Base-by-base conservation (phyloP, 2,329 filamentous ascomycete species). In the Purpureocillium takamizusanense region DNA sequence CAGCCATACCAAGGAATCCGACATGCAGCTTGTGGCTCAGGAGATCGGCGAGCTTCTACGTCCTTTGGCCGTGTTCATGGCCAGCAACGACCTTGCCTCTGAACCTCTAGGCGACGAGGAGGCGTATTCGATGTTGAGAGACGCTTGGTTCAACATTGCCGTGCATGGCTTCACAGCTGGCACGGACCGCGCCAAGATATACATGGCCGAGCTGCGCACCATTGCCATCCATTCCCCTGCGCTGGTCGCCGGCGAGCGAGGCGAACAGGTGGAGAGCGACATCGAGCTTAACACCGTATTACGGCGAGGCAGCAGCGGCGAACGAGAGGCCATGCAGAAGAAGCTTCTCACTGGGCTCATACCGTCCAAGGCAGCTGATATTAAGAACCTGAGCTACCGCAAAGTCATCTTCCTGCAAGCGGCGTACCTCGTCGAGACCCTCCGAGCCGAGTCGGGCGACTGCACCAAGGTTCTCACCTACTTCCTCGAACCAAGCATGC, bases 71-170 rank as follows among this genome's bases (percentile, higher is more conserved):
- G 70, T 88, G 2, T 74, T 98, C 37, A 83, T 94, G 59, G 82
- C 86, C 8, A 69, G 66, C 25, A 76, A 81, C 46, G 71, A 81
- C 40, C 60, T 81, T 44, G 67, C 64, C 16, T 62, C 67, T 15
- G 61, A 66, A 32, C 65, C 61, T 27, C 49, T 66, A 9, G 62
- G 63, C 39, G 76, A 83, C 37, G 83, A 89, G 37, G 80, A 90
- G 42, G 76, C 78, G 7, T 74, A 84, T 44, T 75, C 78, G 18
- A 65, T 94, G 40, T 75, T 92, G 48, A 81, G 90, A 37, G 89
- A 98, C 67, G 86, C 87, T 5, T 99, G 92, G 92, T 97, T 95
- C 65, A 99, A 98, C 53, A 87, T 97, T 45, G 86, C 89, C 16
- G 84, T 95, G 1, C 92, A 98, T 57, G 92, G 89, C 4, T 94